phyloP scores from a whole-genome alignment of 2,329 filamentous ascomycete species.

The Ceratocystis cubensis region DNA sequence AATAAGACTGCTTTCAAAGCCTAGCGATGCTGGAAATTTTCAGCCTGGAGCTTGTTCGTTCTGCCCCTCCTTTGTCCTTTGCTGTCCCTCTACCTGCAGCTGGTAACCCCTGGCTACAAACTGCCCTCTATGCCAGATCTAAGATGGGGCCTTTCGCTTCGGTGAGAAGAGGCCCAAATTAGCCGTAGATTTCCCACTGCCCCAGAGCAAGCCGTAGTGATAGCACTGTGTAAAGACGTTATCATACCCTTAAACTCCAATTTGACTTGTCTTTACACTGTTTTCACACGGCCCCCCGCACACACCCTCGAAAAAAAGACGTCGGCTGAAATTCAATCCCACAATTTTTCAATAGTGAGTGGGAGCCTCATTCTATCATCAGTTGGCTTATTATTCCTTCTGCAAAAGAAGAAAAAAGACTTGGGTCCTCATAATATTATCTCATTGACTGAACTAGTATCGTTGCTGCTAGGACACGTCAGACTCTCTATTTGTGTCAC shows the following conservation, averaged over 20 bases:
- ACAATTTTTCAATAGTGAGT: conserved; percentile 16
- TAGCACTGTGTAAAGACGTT: conserved; percentile 10
- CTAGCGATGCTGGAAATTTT: conserved; percentile 20
- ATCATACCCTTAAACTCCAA: neutral
- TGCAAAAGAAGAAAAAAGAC: neutral
- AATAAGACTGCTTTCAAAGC: conserved; percentile 7
- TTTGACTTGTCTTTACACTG: neutral
- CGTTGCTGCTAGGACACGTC: neutral
- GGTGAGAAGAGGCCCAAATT: conserved; percentile 3
- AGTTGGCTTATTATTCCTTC: neutral
- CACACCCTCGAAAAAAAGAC: conserved; percentile 20
- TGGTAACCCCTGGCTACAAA: conserved; percentile 14
- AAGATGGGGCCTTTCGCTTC: conserved; percentile 6
- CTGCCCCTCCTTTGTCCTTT: conserved; percentile 12
- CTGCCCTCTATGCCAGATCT: neutral
- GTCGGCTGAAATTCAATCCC: conserved; percentile 17
- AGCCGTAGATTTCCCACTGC: conserved; percentile 16
- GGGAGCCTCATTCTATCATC: conserved; percentile 5
- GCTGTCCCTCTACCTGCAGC: conserved; percentile 1
- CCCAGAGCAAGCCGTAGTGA: neutral
- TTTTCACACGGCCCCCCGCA: conserved; percentile 18
- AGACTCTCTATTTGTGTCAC: neutral
- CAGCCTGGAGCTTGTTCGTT: conserved; percentile 14
- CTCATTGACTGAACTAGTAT: neutral
- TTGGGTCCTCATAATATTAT: neutral